Evolutionary conservation across 2,329 filamentous ascomycete species (phyloP), one percentile per base, ranked within the genome.

Genomic region (Aureobasidium vineae): DNA sequence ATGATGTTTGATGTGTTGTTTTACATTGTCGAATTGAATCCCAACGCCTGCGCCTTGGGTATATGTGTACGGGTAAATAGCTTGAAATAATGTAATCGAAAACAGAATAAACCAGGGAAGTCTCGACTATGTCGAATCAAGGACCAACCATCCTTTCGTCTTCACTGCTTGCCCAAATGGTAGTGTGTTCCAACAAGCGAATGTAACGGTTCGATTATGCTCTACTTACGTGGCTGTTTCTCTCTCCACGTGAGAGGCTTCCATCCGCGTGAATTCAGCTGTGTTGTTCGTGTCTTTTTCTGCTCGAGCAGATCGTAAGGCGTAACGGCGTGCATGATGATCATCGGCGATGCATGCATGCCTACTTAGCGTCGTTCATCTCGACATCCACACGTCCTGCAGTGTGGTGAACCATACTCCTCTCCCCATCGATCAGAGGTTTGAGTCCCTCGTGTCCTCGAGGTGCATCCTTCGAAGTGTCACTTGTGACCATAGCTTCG

Each of bases 311-410:
- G 36, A 49, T 61, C 57, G 43, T 61, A 36, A 61, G 41, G 31
- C 57, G 41, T 61, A 23, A 38, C 28, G 45, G 31, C 31, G 26
- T 63, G 43, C n/a, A 15, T 21, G 45, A 40, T 41, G 45, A n/a
- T 26, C 45, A 63, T 11, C 49, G 31, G 3, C 28, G 28, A 41
- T 50, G 43, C 57, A 38, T 31, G 31, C 36, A 28, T 61, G 40
- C 13, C 43, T 47, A 57, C 11, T 36, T 53, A 19, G 53, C 64
- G 15, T 66, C 64, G 23, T 26, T 43, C 64, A 66, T 66, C 36
- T 66, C 64, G 33, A 66, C 64, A 36, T 66, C 64, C 23, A 33
- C 33, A 21, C 38, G 52, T 57, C 53, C 64, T 52, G 40, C 43
- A 19, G n/a, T 23, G 54, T 52, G 52, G 26, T 43, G 40, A 8